Evolutionary conservation across 345 rosid genomes (phyloP), one percentile per base, ranked within the genome.

Genomic region (Gossypium arboreum): DNA sequence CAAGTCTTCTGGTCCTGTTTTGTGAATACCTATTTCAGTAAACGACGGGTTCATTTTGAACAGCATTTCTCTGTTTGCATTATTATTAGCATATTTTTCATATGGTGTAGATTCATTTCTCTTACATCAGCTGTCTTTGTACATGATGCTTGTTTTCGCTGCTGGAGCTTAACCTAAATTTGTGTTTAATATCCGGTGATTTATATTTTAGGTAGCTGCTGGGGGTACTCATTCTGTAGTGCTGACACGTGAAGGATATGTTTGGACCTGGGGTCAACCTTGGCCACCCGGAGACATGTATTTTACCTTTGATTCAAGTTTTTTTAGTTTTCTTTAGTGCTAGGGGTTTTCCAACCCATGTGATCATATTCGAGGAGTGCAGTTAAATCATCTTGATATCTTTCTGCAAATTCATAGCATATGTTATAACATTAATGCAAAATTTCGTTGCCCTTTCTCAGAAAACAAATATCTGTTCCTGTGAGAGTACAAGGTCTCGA

Each of bases 281-380:
- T 96, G 99, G 99, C 99, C 99, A 81, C 99, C 99, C 11, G 98
- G 98, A 60, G 99, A 96, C 95, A 96, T 93, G 99, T 96, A 88
- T 54, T 39, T 63, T 63, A 48, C 57, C 22, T 62, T 69, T 43
- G 29, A 16, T 76, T 69, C 58, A 15, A 24, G 45, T 57, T 20
- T 61, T 63, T 63, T 59, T 17, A 57, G 51, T 68, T 74, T 68
- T 51, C 61, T 10, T 48, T 16, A 64, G 12, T 27, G 54, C 61
- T n/a, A 60, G 13, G 44, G 39, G 27, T 50, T 59, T 41, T 11
- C n/a, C 24, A n/a, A 69, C 68, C 24, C 48, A 57, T 54, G 7
- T 20, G 72, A 34, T 67, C 45, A 63, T 75, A 50, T 59, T 59
- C 29, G 3, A 44, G 44, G 27, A 24, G 17, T 66, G 43, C 51